Evolutionary conservation across 768 basidiomycete species (phyloP), one percentile per base, ranked within the genome.

Genomic region (Cubamyces lactineus): DNA sequence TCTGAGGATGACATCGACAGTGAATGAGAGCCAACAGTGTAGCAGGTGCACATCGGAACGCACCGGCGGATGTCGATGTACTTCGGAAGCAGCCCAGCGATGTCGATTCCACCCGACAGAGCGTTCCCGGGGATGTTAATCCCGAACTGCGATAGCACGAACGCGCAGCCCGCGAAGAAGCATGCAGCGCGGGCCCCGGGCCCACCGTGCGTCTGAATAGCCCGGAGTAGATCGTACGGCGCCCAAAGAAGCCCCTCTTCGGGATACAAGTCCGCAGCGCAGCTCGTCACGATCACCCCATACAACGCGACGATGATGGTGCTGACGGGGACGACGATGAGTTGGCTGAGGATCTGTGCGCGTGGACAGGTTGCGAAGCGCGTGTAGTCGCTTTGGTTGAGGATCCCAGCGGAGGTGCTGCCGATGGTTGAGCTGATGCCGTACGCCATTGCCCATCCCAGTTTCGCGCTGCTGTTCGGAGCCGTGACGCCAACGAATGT

Each of bases 51-150:
- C 34, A 6, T 34, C 34, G 15, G 23, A 38, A 40, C n/a, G 34
- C 57, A 64, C 53, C 81, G 70, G 56, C 72, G 72, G 59, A 80
- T 76, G 64, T 82, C 79, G 72, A 83, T 68, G 62, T 75, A 82
- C 51, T 70, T 63, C 0, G 79, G 80, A 53, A 71, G 72, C 52
- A 80, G 63, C 6, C 78, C 79, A 3, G 78, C 71, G 16, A 82
- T 68, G 63, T 82, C 81, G 34, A 70, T 67, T 5, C 69, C 70
- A 16, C 66, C 67, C 5, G 70, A 61, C 16, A 69, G 43, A 3
- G 64, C 62, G 50, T 71, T 71, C 2, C 69, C 70, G n/a, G 62
- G 58, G 21, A 70, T 61, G 57, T 71, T 71, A 62, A 68, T 63
- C 3, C 61, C 67, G 15, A 65, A 49, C 56, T 67, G 66, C 19